Evolutionary conservation across 1,284 basidiomycete species (phyloP).

Genomic region (Cutaneotrichosporon cavernicola): DNA sequence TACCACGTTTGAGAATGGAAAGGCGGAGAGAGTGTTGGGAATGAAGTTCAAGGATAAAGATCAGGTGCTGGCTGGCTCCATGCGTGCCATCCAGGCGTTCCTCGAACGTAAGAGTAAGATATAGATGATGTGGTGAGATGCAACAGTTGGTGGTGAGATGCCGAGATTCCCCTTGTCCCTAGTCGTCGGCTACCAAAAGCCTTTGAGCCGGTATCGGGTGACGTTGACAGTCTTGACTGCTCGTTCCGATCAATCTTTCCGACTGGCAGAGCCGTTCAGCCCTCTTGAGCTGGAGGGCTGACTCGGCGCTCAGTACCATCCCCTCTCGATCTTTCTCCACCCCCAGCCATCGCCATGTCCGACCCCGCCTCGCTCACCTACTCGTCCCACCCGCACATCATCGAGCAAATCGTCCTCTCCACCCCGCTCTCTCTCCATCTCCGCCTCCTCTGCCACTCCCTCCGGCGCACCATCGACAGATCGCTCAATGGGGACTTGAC

Average conservation of each 20-base stretch:
- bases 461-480: neutral
- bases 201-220: neutral
- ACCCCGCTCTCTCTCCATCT: neutral
- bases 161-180: neutral
- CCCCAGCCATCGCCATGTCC: neutral
- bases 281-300: no score
- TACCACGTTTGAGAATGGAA: constrained; percentile 30
- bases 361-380: neutral
- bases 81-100: constrained; percentile 9
- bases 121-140: no score
- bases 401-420: constrained; percentile 4
- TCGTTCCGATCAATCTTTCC: neutral
- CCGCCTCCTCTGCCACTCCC: neutral
- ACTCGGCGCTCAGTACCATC: no score
- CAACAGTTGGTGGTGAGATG: no score
- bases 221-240: no score
- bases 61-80: constrained; percentile 29
- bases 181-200: neutral
- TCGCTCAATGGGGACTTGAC: neutral
- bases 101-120: neutral
- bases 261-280: neutral
- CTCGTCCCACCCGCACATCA: neutral
- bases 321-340: neutral
- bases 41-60: constrained; percentile 31
- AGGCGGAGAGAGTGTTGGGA: constrained; percentile 37